Percentiles rank a stretch among this genome's conserved stretches.
Evolutionary conservation across 495 filamentous ascomycete species (phyloP).

Genomic region (Penicillium silybi): DNA sequence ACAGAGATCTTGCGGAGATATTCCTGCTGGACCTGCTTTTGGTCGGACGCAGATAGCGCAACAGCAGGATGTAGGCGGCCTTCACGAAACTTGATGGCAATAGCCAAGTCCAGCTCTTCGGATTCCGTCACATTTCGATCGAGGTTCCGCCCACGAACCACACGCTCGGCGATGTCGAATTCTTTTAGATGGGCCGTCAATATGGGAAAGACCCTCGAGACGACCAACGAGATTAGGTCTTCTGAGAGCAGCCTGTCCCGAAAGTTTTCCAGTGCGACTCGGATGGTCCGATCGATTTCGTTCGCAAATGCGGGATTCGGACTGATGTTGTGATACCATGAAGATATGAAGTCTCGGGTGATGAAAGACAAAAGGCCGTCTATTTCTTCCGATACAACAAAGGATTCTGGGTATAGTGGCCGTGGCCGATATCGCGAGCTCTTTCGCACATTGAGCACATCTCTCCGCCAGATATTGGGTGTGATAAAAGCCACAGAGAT

Average conservation of each 20-base stretch:
- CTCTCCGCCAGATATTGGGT: conserved; percentile 61
- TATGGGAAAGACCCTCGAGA: conserved; percentile 79
- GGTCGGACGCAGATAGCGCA: conserved; percentile 75
- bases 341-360: conserved; percentile 77
- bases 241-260: conserved; percentile 62
- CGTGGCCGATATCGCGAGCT: conserved; percentile 45
- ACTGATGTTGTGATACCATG: conserved; percentile 88
- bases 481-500: conserved; percentile 56
- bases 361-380: conserved; percentile 76
- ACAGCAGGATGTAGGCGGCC: conserved; percentile 88
- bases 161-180: conserved; percentile 85
- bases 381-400: conserved; percentile 72
- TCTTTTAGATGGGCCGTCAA: conserved; percentile 88
- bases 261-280: conserved; percentile 67
- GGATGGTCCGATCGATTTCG: conserved; percentile 77
- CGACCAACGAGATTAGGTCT: conserved; percentile 76
- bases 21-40: conserved; percentile 77
- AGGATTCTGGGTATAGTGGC: conserved; percentile 74
- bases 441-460: conserved; percentile 56
- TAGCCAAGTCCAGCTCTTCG: conserved; percentile 89
- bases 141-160: conserved; percentile 79
- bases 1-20: conserved; percentile 71
- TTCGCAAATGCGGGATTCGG: conserved; percentile 72
- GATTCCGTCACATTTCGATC: conserved; percentile 91
- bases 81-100: conserved; percentile 86